Evolutionary conservation across 2,329 filamentous ascomycete genomes (phyloP).

Genomic region (Sarocladiaceae sp.): DNA sequence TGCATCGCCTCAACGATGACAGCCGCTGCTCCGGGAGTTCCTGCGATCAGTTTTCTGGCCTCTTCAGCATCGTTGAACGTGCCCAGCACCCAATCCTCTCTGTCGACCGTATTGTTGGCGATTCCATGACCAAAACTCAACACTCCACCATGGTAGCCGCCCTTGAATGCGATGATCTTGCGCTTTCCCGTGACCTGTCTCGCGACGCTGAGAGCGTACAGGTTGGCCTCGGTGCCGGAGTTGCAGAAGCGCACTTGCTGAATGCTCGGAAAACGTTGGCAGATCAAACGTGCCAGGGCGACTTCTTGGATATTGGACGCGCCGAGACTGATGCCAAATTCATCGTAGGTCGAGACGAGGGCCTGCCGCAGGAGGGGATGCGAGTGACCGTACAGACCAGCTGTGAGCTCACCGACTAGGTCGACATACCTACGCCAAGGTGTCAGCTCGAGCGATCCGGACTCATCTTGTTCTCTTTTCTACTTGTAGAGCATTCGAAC

Average conservation of each 20-base stretch:
- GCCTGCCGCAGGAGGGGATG: conserved; percentile 44
- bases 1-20: conserved; percentile 61
- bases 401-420: conserved; percentile 54
- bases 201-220: conserved; percentile 47
- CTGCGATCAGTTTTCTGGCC: conserved; percentile 27
- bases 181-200: conserved; percentile 30
- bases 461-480: too few relatives aligned
- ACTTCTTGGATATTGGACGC: conserved; percentile 42
- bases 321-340: conserved; percentile 45
- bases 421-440: conserved; percentile 36
- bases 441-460: background rate
- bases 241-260: conserved; percentile 54
- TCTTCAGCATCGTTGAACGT: conserved; percentile 51
- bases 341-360: conserved; percentile 33
- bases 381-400: conserved; percentile 58
- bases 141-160: conserved; percentile 22
- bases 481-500: conserved; percentile 11
- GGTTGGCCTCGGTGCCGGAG: conserved; percentile 56
- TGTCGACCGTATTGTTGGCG: background rate
- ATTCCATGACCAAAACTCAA: conserved; percentile 33
- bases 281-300: conserved; percentile 40
- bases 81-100: conserved; percentile 46
- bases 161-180: conserved; percentile 41
- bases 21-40: conserved; percentile 41
- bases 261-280: conserved; percentile 40